Conservation (phyloP, 163 green algal species). For the Scenedesmus sp. region DNA sequence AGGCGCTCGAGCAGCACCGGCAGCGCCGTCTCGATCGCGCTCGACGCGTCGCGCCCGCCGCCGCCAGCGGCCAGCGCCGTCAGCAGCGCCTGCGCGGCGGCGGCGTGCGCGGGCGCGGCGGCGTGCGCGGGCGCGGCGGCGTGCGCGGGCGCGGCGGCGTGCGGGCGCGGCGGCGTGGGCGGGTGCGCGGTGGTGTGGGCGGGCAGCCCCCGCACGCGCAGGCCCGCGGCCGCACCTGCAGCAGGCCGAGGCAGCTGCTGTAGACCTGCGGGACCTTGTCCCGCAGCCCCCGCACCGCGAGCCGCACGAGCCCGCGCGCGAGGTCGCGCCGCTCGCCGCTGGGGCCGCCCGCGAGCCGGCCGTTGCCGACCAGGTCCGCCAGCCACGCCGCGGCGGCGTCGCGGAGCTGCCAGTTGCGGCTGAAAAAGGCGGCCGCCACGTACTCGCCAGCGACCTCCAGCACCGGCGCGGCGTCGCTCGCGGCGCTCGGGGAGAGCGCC, state of each 20-base stretch:
- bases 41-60: slow-evolving; percentile 39
- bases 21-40: slow-evolving; percentile 66
- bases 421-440: slow-evolving; percentile 70
- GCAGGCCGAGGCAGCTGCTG: slow-evolving; percentile 51
- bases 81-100: slow-evolving; percentile 33
- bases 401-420: slow-evolving; percentile 86
- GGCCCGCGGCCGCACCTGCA: slow-evolving; percentile 44
- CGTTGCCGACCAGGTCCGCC: slow-evolving; percentile 23
- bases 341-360: slow-evolving; percentile 8
- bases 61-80: slow-evolving; percentile 12
- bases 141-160: too few species aligned
- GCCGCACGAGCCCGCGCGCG: slow-evolving; percentile 29
- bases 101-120: too few species aligned
- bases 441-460: slow-evolving; percentile 77
- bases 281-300: slow-evolving; percentile 52
- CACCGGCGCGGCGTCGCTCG: slow-evolving; percentile 72
- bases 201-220: background rate
- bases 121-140: too few species aligned
- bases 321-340: slow-evolving; percentile 23
- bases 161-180: too few species aligned
- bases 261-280: slow-evolving; percentile 81
- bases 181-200: background rate
- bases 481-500: slow-evolving; percentile 53
- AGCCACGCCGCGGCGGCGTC: slow-evolving; percentile 77
- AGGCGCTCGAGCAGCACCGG: slow-evolving; percentile 73